phyloP scores from a whole-genome alignment of 352 stramenopile species.

The Plasmopara viticola region DNA sequence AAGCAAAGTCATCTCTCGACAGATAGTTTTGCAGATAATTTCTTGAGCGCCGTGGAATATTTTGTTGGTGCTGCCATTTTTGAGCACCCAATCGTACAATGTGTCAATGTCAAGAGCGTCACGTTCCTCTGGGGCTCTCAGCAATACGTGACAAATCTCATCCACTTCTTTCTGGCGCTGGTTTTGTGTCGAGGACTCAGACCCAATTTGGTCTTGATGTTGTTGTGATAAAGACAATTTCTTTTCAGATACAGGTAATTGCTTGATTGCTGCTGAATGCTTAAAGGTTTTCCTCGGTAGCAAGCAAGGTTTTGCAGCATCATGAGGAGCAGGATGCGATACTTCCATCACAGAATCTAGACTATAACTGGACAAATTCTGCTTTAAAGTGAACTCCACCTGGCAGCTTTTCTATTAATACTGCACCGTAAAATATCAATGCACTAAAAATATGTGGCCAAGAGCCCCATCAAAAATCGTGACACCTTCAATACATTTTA shows the following conservation, averaged over 20 bases:
- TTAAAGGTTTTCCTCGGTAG: conserved; percentile 10
- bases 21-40: conserved; percentile 86
- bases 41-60: conserved; percentile 80
- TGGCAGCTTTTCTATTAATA: conserved; percentile 18
- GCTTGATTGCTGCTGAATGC: conserved; percentile 19
- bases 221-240: conserved; percentile 50
- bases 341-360: background rate
- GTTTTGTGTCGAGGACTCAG: conserved; percentile 34
- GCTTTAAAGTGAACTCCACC: too few species aligned
- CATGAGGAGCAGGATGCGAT: background rate
- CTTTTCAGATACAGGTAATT: conserved; percentile 26
- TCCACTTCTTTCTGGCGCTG: conserved; percentile 41
- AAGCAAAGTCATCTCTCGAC: conserved; percentile 78
- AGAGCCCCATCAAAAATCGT: too few species aligned
- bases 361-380: too few species aligned
- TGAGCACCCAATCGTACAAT: conserved; percentile 73
- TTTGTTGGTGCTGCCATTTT: conserved; percentile 75
- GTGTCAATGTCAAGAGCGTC: conserved; percentile 59
- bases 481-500: too few species aligned
- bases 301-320: conserved; percentile 7
- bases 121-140: conserved; percentile 35
- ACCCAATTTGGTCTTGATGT: conserved; percentile 52
- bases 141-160: conserved; percentile 49
- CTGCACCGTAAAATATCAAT: background rate
- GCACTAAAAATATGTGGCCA: too few species aligned